Evolutionary conservation across 2,329 filamentous ascomycete species (phyloP).

Genomic region (Mollisiaceae sp.): DNA sequence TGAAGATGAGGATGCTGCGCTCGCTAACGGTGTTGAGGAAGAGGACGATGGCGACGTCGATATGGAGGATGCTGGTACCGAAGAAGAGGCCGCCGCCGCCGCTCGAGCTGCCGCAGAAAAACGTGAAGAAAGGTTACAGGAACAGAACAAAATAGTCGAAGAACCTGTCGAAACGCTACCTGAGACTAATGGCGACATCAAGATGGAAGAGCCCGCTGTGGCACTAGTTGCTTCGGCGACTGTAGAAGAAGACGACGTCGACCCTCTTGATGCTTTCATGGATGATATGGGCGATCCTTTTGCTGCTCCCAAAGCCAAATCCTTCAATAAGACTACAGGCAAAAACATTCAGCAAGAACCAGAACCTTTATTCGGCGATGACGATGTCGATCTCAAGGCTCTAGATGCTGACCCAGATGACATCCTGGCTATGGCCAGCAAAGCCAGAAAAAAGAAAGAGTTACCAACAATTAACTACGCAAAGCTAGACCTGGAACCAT

Average conservation of each 20-base stretch:
- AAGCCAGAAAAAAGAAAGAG: constrained; percentile 86
- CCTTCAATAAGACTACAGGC: constrained; percentile 39
- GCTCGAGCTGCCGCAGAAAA: constrained; percentile 85
- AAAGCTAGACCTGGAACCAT: constrained; percentile 83
- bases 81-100: constrained; percentile 87
- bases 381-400: constrained; percentile 70
- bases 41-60: constrained; percentile 73
- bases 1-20: constrained; percentile 58
- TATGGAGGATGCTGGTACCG: constrained; percentile 77
- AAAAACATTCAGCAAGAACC: constrained; percentile 68
- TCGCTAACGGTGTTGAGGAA: constrained; percentile 63
- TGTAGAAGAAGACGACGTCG: constrained; percentile 72
- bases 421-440: constrained; percentile 64
- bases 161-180: constrained; percentile 50
- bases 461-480: constrained; percentile 86
- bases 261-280: constrained; percentile 98
- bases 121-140: constrained; percentile 70
- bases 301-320: constrained; percentile 46
- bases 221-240: constrained; percentile 31
- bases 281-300: constrained; percentile 58
- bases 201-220: constrained; percentile 43
- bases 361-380: constrained; percentile 87
- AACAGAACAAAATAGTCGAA: constrained; percentile 50
- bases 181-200: constrained; percentile 44
- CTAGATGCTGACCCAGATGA: constrained; percentile 69